Conservation (phyloP, 2,329 filamentous ascomycete species). For the Diaporthe batatas region DNA sequence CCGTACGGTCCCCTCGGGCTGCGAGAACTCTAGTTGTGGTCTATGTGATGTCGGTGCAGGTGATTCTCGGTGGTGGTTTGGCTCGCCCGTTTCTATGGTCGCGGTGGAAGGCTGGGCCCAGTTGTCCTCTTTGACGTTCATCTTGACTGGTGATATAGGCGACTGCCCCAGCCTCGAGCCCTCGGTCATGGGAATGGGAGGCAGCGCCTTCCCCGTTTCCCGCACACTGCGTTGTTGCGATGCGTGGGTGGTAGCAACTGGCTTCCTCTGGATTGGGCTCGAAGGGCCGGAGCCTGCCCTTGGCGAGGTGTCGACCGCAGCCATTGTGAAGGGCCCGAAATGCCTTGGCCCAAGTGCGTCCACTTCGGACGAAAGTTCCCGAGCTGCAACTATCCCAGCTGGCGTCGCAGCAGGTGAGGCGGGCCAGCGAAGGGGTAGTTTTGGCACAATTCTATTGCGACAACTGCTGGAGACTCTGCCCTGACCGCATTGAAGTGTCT, state of each 20-base stretch:
- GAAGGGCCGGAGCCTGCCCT: slow-evolving; percentile 46
- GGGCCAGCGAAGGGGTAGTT: slow-evolving; percentile 37
- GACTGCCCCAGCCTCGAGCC: slow-evolving; percentile 63
- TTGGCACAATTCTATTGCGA: slow-evolving; percentile 42
- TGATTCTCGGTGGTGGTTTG: slow-evolving; percentile 33
- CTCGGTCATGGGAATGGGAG: slow-evolving; percentile 49
- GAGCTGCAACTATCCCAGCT: slow-evolving; percentile 35
- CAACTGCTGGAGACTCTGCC: slow-evolving; percentile 32
- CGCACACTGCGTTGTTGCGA: slow-evolving; percentile 53
- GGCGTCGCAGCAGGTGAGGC: slow-evolving; percentile 42
- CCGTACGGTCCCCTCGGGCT: slow-evolving; percentile 38
- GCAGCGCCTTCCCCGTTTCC: slow-evolving; percentile 50
- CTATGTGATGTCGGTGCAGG: slow-evolving; percentile 55
- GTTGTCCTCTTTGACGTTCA: slow-evolving; percentile 67
- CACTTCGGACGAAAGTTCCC: slow-evolving; percentile 25
- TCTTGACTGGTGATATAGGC: slow-evolving; percentile 68
- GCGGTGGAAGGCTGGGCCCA: slow-evolving; percentile 67
- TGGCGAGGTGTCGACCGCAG: slow-evolving; percentile 49
- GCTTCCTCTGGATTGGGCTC: slow-evolving; percentile 52
- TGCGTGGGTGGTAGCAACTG: slow-evolving; percentile 52
- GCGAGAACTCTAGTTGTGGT: slow-evolving; percentile 44
- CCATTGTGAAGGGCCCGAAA: slow-evolving; percentile 48
- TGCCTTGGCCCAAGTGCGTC: slow-evolving; percentile 35
- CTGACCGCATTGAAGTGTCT: slow-evolving; percentile 39
- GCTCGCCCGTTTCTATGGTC: slow-evolving; percentile 59